A percentile compares a stretch with the other conserved stretches of the same genome.
Conservation (phyloP, 2,329 filamentous ascomycete genomes). For the Harringtonia aguacate region DNA sequence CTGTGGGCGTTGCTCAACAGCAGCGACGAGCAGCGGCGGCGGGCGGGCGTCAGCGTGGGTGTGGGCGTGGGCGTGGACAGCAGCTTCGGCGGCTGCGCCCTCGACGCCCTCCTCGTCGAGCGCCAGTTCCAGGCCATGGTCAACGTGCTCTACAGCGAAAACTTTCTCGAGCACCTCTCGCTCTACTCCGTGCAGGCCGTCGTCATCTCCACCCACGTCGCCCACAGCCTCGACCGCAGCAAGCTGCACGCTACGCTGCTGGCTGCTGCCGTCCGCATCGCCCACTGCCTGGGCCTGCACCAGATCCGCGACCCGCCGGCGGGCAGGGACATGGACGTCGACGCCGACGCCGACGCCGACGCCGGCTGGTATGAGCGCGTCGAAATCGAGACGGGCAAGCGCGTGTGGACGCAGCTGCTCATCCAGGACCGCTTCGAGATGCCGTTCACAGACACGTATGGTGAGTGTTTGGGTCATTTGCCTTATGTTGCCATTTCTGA, state of each 20-base stretch:
- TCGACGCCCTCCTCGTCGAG: slow-evolving; percentile 9
- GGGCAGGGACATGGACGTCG: too few relatives aligned
- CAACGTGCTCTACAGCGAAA: slow-evolving; percentile 17
- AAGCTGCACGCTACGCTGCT: slow-evolving; percentile 22
- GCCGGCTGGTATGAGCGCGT: slow-evolving; percentile 11
- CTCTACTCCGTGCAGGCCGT: slow-evolving; percentile 23
- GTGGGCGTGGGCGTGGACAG: too few relatives aligned
- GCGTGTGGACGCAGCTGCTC: slow-evolving; percentile 23
- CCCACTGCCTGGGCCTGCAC: slow-evolving; percentile 19
- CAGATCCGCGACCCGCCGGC: slow-evolving; percentile 9
- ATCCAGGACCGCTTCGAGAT: slow-evolving; percentile 24
- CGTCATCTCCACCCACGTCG: slow-evolving; percentile 22
- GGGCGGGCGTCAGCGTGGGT: too few relatives aligned
- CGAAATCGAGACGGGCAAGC: slow-evolving; percentile 20
- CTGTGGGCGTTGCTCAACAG: slow-evolving; percentile 14
- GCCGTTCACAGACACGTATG: slow-evolving; percentile 24
- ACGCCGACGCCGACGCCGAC: too few relatives aligned
- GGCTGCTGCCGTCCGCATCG: slow-evolving; percentile 22
- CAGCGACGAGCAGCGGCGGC: too few relatives aligned
- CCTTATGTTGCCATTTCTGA: neutral
- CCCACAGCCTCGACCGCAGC: slow-evolving; percentile 23
- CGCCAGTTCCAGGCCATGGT: slow-evolving; percentile 20
- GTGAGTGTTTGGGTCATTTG: slow-evolving; percentile 5
- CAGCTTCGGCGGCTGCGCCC: neutral
- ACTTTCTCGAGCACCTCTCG: slow-evolving; percentile 19